Percentiles rank a stretch among this genome's conserved stretches.
These are phyloP conservation scores for Backusella parvicylindrica DNA, from an alignment of 192 early-diverging fungal genomes.

Conservation along the genomic window DNA sequence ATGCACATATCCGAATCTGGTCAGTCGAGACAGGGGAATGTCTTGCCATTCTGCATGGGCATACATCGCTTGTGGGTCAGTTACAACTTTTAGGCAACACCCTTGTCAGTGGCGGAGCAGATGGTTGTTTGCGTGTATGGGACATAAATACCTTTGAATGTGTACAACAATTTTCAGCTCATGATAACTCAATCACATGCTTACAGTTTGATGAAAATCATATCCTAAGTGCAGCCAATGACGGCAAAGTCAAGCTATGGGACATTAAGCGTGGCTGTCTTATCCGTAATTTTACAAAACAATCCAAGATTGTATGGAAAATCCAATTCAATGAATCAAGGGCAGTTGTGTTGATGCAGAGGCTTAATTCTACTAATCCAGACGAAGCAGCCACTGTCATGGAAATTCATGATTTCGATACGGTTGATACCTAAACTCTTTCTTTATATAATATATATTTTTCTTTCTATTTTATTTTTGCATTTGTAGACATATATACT, in stretches of 20 bases:
- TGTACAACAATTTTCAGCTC: slow-evolving; percentile 63
- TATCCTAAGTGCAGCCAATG: slow-evolving; percentile 86
- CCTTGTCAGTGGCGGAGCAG: slow-evolving; percentile 90
- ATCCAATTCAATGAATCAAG: slow-evolving; percentile 51
- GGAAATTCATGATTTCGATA: slow-evolving; percentile 42
- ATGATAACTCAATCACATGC: slow-evolving; percentile 90
- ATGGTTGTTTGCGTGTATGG: slow-evolving; percentile 93
- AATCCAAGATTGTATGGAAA: slow-evolving; percentile 86
- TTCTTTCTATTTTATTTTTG: background rate
- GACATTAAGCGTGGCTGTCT: slow-evolving; percentile 83
- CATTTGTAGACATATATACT: background rate
- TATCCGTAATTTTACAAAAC: slow-evolving; percentile 74
- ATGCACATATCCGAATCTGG: slow-evolving; percentile 92
- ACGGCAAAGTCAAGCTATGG: slow-evolving; percentile 94
- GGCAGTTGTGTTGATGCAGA: slow-evolving; percentile 51
- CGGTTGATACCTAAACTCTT: background rate
- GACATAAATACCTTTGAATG: slow-evolving; percentile 57
- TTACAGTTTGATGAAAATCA: slow-evolving; percentile 91
- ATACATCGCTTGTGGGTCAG: slow-evolving; percentile 91
- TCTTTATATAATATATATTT: background rate
- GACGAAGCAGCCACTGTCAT: slow-evolving; percentile 31
- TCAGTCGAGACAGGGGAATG: slow-evolving; percentile 72
- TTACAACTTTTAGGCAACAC: slow-evolving; percentile 46
- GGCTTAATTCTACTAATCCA: slow-evolving; percentile 8
- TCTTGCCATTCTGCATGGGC: slow-evolving; percentile 82